Conservation (phyloP, 495 filamentous ascomycete genomes). For the Bombardia bombarda region DNA sequence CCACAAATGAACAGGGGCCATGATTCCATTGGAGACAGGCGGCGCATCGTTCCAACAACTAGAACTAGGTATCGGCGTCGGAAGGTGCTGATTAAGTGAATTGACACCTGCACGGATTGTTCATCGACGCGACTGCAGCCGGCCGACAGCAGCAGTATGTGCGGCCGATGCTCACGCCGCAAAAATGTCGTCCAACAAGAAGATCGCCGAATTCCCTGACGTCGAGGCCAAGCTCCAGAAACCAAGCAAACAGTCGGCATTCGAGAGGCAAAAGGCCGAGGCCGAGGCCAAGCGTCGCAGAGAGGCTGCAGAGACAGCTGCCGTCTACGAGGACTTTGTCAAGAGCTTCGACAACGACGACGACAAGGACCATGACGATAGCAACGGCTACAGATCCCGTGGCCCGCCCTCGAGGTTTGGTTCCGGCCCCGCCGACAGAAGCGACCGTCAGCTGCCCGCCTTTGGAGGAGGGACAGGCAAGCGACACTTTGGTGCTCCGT, state of each 20-base stretch:
- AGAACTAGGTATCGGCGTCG: too few relatives aligned
- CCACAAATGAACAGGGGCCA: too few relatives aligned
- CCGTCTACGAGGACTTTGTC: constrained; percentile 84
- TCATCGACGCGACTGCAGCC: not conserved
- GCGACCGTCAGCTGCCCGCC: constrained; percentile 25
- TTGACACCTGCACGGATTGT: too few relatives aligned
- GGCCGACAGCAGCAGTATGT: constrained; percentile 10
- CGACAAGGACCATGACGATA: constrained; percentile 17
- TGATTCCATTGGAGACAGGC: too few relatives aligned
- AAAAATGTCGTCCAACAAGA: constrained; percentile 34
- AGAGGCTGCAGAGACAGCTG: constrained; percentile 83
- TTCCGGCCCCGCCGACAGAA: constrained; percentile 26
- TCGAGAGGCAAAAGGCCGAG: constrained; percentile 88
- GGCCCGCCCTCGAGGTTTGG: constrained; percentile 23
- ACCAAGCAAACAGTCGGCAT: constrained; percentile 78
- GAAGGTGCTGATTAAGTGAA: too few relatives aligned
- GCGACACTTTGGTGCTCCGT: constrained; percentile 37
- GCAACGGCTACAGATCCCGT: constrained; percentile 2
- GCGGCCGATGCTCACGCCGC: constrained; percentile 2
- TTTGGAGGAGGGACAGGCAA: constrained; percentile 33
- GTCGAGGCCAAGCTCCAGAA: constrained; percentile 75
- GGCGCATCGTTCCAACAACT: too few relatives aligned
- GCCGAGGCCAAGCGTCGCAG: constrained; percentile 84
- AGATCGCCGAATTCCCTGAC: constrained; percentile 65
- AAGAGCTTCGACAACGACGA: constrained; percentile 80